These are phyloP conservation scores for Penicillium decumbens DNA, from an alignment of 2,329 filamentous ascomycete genomes.

Conservation along the genomic window DNA sequence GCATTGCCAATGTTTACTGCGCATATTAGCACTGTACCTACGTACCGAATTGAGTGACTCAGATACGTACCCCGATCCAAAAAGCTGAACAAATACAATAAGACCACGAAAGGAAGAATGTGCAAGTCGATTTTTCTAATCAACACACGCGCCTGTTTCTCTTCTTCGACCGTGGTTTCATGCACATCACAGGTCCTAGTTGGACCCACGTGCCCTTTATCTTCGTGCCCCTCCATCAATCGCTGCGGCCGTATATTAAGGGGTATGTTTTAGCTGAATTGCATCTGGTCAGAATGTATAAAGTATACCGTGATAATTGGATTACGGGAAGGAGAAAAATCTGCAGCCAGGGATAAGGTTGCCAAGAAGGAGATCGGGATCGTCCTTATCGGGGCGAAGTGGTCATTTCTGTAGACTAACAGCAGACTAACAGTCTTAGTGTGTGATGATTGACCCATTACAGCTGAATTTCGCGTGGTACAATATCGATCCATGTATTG, in stretches of 20 bases:
- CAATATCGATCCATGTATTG: neutral
- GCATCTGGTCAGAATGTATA: neutral
- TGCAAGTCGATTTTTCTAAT: slow-evolving; percentile 41
- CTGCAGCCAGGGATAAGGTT: slow-evolving; percentile 11
- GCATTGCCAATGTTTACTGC: slow-evolving; percentile 69
- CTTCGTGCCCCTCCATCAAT: slow-evolving; percentile 13
- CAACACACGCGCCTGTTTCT: slow-evolving; percentile 27
- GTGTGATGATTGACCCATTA: neutral
- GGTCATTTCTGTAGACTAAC: neutral
- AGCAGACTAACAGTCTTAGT: neutral
- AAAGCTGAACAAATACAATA: slow-evolving; percentile 67
- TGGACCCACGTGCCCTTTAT: slow-evolving; percentile 17
- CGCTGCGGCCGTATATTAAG: neutral
- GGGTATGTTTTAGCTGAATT: neutral
- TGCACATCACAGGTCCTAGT: slow-evolving; percentile 5
- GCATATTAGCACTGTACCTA: slow-evolving; percentile 7
- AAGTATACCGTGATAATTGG: neutral
- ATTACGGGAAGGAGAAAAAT: neutral
- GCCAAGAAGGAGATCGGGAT: slow-evolving; percentile 7
- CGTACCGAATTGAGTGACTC: neutral
- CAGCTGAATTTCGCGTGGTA: neutral
- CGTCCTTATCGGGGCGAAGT: neutral
- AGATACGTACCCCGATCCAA: slow-evolving; percentile 54
- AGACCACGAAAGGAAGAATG: slow-evolving; percentile 40
- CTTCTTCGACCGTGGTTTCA: slow-evolving; percentile 24